Base-by-base conservation (phyloP, 805 yeast genomes). In the Candida adriatica region DNA sequence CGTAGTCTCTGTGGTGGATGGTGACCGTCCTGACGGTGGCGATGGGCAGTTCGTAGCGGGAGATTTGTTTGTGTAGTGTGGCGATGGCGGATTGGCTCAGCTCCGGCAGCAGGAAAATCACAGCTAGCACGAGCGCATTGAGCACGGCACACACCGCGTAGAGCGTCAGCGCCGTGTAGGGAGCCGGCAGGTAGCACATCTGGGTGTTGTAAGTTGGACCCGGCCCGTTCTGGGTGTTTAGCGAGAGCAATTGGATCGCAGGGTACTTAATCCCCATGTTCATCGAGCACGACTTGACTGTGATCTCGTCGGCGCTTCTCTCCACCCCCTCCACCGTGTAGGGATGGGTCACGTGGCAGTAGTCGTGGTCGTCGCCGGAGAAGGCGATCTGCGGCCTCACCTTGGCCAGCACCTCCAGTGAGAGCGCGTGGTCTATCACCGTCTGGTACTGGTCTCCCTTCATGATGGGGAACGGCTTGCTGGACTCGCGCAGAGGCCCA, bases 321-420 rank as follows among this genome's bases (percentile, higher is more conserved):
- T 41, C 35, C 2, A 51, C 54, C 0, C 41, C 41, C 37, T 59
- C 51, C 8, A 42, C 24, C 8, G 26, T 20, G 33, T 49, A 53
- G 3, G 43, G 33, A 52, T 90, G 96, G 14, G 60, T 58, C 18
- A 80, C 68, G 42, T 82, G 85, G 55, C 99, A 92, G 46, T 85
- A 87, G 55, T 92, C 98, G 59, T 92, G 99, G 54, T 92, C 98
- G 55, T 92, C 99, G 1, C 98, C 99, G 6, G 94, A 75, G 49
- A 87, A 84, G 4, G 83, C 66, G 8, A 78, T 55, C 11, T 64
- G 64, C 0, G 99, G 99, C 27, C 68, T 58, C 1, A 90, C 53
- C 8, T 57, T 61, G 6, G 64, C 46, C 27, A 92, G 56, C 5
- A 92, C 65, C 14, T 72, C 67, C 24, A 73, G 66, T 0, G 90